Percentiles rank a stretch among this genome's conserved stretches.
Conservation (phyloP, 768 basidiomycete species). For the Phylloporus sp. region DNA sequence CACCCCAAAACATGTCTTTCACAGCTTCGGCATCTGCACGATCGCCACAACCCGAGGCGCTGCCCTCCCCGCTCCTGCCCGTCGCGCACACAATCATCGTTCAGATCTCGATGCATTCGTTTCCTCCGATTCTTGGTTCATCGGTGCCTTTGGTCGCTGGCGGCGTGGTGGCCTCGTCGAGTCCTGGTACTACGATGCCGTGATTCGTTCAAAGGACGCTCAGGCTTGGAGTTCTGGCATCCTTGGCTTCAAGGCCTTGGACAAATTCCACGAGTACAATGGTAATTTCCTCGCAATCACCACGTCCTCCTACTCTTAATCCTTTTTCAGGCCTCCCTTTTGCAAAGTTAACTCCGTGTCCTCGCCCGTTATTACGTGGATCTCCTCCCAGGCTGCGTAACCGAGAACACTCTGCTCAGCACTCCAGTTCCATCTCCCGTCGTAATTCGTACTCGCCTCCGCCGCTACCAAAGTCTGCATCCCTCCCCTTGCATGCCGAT, state of each 20-base stretch:
- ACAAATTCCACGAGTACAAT: conserved; percentile 61
- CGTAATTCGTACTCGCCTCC: conserved; percentile 78
- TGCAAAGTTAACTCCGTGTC: conserved; percentile 43
- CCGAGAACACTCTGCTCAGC: conserved; percentile 50
- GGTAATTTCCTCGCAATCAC: conserved; percentile 38
- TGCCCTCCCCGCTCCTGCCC: conserved; percentile 48
- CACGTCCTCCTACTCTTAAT: neutral
- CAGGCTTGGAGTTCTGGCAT: conserved; percentile 78
- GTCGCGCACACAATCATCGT: conserved; percentile 34
- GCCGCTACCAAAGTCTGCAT: conserved; percentile 77
- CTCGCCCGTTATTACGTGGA: conserved; percentile 39
- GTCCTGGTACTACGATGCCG: conserved; percentile 70
- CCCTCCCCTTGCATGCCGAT: conserved; percentile 67
- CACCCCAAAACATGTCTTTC: conserved; percentile 85
- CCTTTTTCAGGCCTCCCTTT: conserved; percentile 44
- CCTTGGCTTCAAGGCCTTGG: conserved; percentile 66
- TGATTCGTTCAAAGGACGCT: conserved; percentile 58
- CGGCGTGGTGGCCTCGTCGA: conserved; percentile 81
- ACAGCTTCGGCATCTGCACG: conserved; percentile 82
- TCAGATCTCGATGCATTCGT: conserved; percentile 41
- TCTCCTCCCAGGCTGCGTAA: conserved; percentile 55
- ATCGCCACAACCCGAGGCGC: conserved; percentile 50
- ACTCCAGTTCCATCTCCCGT: conserved; percentile 32
- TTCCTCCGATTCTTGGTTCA: conserved; percentile 78
- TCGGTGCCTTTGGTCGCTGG: conserved; percentile 90